Percentiles rank a stretch among this genome's conserved stretches.
These are phyloP conservation scores for Syzygium grande DNA, from an alignment of 345 rosid species.

Conservation along the genomic window DNA sequence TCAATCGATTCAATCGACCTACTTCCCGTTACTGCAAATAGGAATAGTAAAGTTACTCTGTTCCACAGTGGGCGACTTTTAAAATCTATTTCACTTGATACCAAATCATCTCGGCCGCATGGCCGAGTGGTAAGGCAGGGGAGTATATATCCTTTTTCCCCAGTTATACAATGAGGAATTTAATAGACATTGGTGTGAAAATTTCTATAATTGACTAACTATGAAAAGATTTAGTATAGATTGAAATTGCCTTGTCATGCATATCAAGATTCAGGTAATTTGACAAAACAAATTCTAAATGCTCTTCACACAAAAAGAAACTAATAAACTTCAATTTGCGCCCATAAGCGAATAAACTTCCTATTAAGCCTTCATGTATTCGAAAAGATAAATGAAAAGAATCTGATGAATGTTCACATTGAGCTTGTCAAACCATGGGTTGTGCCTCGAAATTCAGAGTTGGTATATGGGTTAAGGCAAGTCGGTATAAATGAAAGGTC, in stretches of 20 bases:
- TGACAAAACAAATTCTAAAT: not conserved
- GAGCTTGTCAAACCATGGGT: not conserved
- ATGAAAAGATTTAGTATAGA: not conserved
- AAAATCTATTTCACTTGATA: not conserved
- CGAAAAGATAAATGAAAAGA: not conserved
- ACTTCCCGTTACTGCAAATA: not conserved
- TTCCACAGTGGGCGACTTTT: not conserved
- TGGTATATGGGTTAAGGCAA: not conserved
- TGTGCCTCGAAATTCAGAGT: not conserved
- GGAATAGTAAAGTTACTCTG: not conserved
- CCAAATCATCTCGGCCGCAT: not conserved
- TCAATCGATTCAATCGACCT: not conserved
- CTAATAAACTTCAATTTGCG: not conserved
- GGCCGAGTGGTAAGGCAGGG: not conserved
- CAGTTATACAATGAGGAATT: not conserved
- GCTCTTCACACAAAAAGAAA: not conserved
- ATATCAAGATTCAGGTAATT: not conserved
- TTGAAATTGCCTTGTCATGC: not conserved
- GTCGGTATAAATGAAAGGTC: not conserved
- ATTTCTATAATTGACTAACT: not conserved
- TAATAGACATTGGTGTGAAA: not conserved
- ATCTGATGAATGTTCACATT: not conserved
- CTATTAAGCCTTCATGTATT: not conserved
- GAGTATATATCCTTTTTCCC: not conserved
- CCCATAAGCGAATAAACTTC: not conserved